Conservation (phyloP, 176 grass and related monocot genomes). For the Eleusine indica region DNA sequence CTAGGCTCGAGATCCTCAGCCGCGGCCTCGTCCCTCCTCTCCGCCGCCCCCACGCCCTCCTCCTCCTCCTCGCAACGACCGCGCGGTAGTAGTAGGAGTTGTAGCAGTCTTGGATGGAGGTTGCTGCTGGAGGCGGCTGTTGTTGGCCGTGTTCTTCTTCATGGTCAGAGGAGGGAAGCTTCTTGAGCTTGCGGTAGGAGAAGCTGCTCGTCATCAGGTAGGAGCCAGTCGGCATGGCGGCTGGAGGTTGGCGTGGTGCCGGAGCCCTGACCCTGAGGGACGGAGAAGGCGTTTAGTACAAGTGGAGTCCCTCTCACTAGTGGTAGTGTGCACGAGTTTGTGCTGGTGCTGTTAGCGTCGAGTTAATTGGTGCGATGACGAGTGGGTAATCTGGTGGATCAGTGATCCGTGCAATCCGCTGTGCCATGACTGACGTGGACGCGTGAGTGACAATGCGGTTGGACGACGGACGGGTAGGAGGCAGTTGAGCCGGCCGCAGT, state of each 20-base stretch:
- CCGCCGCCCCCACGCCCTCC: background rate
- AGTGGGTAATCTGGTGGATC: background rate
- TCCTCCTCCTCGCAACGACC: conserved; percentile 10
- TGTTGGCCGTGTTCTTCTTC: background rate
- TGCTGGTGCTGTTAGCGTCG: background rate
- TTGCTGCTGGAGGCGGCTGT: background rate
- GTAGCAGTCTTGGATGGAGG: background rate
- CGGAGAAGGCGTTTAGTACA: background rate
- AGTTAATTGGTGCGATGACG: background rate
- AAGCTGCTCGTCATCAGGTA: conserved; percentile 37
- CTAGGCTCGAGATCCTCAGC: conserved; percentile 60
- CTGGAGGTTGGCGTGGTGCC: background rate
- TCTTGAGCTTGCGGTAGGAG: conserved; percentile 59
- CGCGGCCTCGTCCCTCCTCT: conserved; percentile 26
- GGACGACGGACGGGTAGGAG: conserved; percentile 9
- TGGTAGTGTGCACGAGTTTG: background rate
- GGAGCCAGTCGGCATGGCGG: conserved; percentile 4
- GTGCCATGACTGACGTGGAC: background rate
- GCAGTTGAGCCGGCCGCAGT: background rate
- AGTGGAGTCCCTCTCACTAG: background rate
- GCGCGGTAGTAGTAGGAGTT: conserved; percentile 27
- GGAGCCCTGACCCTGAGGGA: background rate
- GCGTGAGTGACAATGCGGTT: conserved; percentile 11
- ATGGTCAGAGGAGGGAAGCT: conserved; percentile 2
- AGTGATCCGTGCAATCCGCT: background rate